Evolutionary conservation across 345 rosid genomes (phyloP).

Genomic region (Salix viminalis): DNA sequence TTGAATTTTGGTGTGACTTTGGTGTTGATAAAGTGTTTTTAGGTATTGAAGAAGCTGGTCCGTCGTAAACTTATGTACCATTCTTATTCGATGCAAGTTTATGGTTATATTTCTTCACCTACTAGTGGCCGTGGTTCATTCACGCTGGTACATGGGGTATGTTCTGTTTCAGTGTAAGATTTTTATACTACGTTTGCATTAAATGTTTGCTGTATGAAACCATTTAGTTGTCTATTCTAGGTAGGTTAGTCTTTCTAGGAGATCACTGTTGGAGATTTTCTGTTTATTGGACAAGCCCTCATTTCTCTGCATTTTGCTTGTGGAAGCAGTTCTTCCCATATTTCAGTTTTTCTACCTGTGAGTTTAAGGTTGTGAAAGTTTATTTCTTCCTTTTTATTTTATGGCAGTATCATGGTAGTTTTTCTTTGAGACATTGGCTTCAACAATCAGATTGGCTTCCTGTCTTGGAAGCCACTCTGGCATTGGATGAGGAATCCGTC

Average conservation of each 20-base stretch:
- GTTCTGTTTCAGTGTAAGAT: not conserved
- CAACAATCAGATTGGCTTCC: slow-evolving; percentile 97
- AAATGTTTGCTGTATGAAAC: not conserved
- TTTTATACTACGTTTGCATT: not conserved
- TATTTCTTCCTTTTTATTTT: slow-evolving; percentile 3
- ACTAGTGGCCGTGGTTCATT: not conserved
- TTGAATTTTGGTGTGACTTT: not conserved
- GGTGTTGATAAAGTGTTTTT: slow-evolving; percentile 13
- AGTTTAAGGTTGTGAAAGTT: not conserved
- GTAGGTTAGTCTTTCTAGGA: not conserved
- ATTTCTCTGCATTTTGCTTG: not conserved
- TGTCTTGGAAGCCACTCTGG: slow-evolving; percentile 87
- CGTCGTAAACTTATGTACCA: slow-evolving; percentile 73
- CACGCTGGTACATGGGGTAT: not conserved
- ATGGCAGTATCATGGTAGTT: slow-evolving; percentile 84
- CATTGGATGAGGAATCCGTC: slow-evolving; percentile 84
- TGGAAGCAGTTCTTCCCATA: not conserved
- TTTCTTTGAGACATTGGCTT: slow-evolving; percentile 92
- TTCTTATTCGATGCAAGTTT: slow-evolving; percentile 91
- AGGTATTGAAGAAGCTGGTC: slow-evolving; percentile 85
- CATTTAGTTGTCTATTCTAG: not conserved
- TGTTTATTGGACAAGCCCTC: not conserved
- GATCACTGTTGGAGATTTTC: not conserved
- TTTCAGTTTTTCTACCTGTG: not conserved
- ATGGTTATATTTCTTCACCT: not conserved